Percentiles rank a stretch among this genome's conserved stretches.
These are phyloP conservation scores for Plantago coronopus DNA, from an alignment of 305 asterid genomes.

Conservation along the genomic window DNA sequence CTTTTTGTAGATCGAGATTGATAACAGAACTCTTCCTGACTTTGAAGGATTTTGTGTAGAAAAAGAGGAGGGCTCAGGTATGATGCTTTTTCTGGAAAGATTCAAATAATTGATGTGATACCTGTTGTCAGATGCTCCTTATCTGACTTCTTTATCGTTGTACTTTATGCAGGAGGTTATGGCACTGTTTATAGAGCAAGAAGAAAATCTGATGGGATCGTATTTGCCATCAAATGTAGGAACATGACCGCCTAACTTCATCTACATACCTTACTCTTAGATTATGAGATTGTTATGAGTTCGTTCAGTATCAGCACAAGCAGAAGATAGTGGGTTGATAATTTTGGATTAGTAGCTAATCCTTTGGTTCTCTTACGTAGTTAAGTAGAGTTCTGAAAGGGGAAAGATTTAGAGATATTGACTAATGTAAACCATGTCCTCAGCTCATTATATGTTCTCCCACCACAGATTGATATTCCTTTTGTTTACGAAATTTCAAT, in stretches of 20 bases:
- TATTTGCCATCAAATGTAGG: constrained; percentile 88
- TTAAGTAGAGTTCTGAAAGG: too few species aligned
- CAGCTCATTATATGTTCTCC: too few species aligned
- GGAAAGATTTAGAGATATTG: too few species aligned
- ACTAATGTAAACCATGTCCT: too few species aligned
- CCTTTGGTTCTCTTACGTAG: too few species aligned
- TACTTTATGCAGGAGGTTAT: constrained; percentile 74
- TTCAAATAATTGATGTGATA: constrained; percentile 13
- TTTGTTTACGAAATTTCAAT: neutral
- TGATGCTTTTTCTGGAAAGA: constrained; percentile 17
- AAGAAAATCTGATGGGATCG: constrained; percentile 70
- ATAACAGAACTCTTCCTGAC: constrained; percentile 50
- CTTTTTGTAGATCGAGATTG: constrained; percentile 44
- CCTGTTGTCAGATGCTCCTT: constrained; percentile 12
- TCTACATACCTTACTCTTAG: constrained; percentile 14
- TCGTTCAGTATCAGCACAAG: neutral
- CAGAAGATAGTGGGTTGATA: too few species aligned
- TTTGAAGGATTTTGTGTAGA: constrained; percentile 64
- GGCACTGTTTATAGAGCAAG: constrained; percentile 91
- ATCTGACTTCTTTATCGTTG: constrained; percentile 20
- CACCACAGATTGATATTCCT: too few species aligned
- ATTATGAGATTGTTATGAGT: neutral
- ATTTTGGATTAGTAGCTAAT: constrained; percentile 7
- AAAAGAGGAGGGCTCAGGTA: constrained; percentile 98
- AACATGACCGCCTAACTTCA: constrained; percentile 12